A percentile compares a stretch with the other conserved stretches of the same genome.
Evolutionary conservation across 139 green algal genomes (phyloP).

Genomic region (Bryopsis sp.): DNA sequence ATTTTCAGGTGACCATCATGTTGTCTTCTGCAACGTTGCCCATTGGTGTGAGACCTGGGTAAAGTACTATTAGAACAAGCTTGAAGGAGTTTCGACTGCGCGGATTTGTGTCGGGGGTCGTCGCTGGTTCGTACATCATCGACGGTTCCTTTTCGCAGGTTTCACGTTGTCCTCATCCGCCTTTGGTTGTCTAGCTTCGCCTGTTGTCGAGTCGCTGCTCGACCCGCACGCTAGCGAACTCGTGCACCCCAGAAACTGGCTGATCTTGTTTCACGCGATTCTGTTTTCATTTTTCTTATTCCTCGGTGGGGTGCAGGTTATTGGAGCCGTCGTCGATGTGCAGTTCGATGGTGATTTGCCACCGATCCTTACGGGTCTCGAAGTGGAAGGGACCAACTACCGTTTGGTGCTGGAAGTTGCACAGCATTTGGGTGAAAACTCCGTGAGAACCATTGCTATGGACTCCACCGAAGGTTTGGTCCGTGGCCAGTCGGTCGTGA

Average conservation of each 20-base stretch:
- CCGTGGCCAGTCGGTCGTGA: constrained; percentile 82
- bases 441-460: constrained; percentile 96
- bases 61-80: too few relatives aligned
- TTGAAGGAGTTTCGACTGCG: too few relatives aligned
- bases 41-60: too few relatives aligned
- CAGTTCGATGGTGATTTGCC: constrained; percentile 93
- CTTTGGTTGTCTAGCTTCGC: too few relatives aligned
- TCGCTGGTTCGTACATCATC: too few relatives aligned
- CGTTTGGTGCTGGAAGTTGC: constrained; percentile 96
- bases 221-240: too few relatives aligned
- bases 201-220: too few relatives aligned
- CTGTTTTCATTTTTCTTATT: not conserved
- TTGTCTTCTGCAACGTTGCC: too few relatives aligned
- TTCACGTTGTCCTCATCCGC: too few relatives aligned
- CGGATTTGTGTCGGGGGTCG: too few relatives aligned
- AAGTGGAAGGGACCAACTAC: constrained; percentile 75
- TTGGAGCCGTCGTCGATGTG: constrained; percentile 96
- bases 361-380: constrained; percentile 80
- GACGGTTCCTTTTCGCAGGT: too few relatives aligned
- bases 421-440: constrained; percentile 96
- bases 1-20: too few relatives aligned
- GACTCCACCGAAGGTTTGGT: constrained; percentile 93
- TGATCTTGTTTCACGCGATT: not conserved
- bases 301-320: constrained; percentile 56
- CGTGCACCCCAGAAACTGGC: not conserved